Conservation (phyloP, 2,329 filamentous ascomycete species). For the Xylariaceae sp. region DNA sequence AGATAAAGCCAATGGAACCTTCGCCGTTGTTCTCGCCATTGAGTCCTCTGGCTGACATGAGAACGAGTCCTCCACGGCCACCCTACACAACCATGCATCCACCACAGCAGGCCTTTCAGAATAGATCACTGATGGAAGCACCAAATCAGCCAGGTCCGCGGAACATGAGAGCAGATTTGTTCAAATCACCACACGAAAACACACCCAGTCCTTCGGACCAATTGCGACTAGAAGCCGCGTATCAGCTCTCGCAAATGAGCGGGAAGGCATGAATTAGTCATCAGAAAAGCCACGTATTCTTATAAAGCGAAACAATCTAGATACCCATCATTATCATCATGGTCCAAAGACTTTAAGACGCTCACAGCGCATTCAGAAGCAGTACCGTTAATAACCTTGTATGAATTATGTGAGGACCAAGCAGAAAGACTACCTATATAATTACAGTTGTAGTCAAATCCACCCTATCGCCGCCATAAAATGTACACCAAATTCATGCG, state of each 20-base stretch:
- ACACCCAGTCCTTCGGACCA: constrained; percentile 31
- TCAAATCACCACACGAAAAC: constrained; percentile 18
- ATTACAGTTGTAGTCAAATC: no score
- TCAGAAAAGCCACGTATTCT: background rate
- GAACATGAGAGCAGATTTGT: constrained; percentile 5
- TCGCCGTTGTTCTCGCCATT: constrained; percentile 23
- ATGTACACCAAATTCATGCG: no score
- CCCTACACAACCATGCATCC: constrained; percentile 21
- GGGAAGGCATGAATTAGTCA: background rate
- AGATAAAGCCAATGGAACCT: constrained; percentile 26
- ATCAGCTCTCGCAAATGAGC: constrained; percentile 17
- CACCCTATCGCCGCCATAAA: no score
- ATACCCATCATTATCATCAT: constrained; percentile 5
- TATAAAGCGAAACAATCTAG: constrained; percentile 2
- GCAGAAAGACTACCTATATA: no score
- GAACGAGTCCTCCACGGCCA: constrained; percentile 10
- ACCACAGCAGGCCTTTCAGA: constrained; percentile 25
- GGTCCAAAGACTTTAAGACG: background rate
- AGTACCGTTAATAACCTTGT: no score
- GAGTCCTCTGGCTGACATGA: constrained; percentile 25
- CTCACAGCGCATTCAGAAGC: no score
- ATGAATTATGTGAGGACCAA: no score
- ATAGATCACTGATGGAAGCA: constrained; percentile 25
- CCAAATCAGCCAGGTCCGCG: constrained; percentile 17
- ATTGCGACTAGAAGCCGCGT: constrained; percentile 26